Conservation (phyloP, 2,329 filamentous ascomycete species). For the Fusarium humuli region DNA sequence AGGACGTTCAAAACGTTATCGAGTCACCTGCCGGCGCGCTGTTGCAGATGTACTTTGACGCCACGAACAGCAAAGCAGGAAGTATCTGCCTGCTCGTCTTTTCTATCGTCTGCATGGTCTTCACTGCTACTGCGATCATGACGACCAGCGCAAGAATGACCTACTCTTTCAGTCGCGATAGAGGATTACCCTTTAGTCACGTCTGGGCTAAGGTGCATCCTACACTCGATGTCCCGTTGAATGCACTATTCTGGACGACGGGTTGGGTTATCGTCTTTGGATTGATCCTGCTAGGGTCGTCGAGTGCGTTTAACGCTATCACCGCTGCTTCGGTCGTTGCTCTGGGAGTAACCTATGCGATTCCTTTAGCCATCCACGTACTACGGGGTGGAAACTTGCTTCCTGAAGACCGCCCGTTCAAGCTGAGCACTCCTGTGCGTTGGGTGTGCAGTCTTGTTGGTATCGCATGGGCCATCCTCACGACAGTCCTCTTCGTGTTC, state of each 20-base stretch:
- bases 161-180: conserved; percentile 73
- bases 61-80: conserved; percentile 71
- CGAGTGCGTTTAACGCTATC: conserved; percentile 77
- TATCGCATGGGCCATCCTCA: conserved; percentile 74
- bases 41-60: conserved; percentile 72
- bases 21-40: conserved; percentile 67
- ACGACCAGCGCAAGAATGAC: conserved; percentile 75
- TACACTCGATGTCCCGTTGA: conserved; percentile 72
- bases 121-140: conserved; percentile 73
- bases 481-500: conserved; percentile 80
- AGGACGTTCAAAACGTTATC: conserved; percentile 68
- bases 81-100: conserved; percentile 75
- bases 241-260: conserved; percentile 72
- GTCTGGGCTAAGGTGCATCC: conserved; percentile 72
- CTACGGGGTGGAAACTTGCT: conserved; percentile 74
- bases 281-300: conserved; percentile 75
- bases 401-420: conserved; percentile 61
- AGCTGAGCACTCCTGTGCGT: conserved; percentile 51
- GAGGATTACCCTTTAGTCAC: conserved; percentile 72
- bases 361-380: conserved; percentile 77
- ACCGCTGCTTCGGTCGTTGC: conserved; percentile 79
- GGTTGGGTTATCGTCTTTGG: conserved; percentile 75
- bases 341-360: conserved; percentile 77
- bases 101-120: conserved; percentile 72
- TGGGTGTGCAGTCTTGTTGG: conserved; percentile 60